phyloP scores from a whole-genome alignment of 2,329 filamentous ascomycete species.

The Diaporthe amygdali region DNA sequence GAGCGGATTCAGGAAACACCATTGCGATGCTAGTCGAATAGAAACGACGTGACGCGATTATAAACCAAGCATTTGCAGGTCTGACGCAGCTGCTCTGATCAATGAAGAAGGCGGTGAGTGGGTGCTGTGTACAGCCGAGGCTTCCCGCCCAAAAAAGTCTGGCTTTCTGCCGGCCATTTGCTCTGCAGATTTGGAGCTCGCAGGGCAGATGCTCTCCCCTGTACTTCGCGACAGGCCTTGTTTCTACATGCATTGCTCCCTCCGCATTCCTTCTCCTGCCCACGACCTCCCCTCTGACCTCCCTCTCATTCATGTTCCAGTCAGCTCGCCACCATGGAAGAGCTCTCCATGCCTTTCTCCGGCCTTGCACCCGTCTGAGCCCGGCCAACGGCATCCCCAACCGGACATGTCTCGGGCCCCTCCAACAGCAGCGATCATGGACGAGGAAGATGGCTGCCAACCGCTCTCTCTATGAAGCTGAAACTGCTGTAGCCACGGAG shows the following conservation, averaged over 20 bases:
- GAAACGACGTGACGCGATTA: too few relatives aligned
- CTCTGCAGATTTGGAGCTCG: background rate
- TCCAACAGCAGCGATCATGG: background rate
- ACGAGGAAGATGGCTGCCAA: rapidly evolving
- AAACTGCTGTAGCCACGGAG: background rate
- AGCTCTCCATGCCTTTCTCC: conserved; percentile 4
- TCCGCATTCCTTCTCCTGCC: background rate
- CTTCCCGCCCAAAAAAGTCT: background rate
- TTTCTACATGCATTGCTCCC: too few relatives aligned
- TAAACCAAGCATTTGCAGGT: too few relatives aligned
- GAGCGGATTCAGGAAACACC: too few relatives aligned
- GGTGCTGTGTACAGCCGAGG: background rate
- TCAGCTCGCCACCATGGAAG: conserved; percentile 20
- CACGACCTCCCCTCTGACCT: background rate
- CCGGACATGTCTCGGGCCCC: background rate
- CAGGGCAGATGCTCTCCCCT: background rate
- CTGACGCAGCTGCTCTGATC: too few relatives aligned
- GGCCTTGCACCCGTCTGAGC: conserved; percentile 13
- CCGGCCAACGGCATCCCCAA: background rate
- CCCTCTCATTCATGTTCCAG: conserved; percentile 20
- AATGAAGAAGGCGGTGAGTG: background rate
- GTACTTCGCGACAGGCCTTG: background rate
- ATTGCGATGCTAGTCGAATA: too few relatives aligned
- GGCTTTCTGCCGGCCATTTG: background rate
- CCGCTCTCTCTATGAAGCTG: background rate